Conservation (phyloP, 176 grass and related monocot genomes). For the Hordeum marinum region DNA sequence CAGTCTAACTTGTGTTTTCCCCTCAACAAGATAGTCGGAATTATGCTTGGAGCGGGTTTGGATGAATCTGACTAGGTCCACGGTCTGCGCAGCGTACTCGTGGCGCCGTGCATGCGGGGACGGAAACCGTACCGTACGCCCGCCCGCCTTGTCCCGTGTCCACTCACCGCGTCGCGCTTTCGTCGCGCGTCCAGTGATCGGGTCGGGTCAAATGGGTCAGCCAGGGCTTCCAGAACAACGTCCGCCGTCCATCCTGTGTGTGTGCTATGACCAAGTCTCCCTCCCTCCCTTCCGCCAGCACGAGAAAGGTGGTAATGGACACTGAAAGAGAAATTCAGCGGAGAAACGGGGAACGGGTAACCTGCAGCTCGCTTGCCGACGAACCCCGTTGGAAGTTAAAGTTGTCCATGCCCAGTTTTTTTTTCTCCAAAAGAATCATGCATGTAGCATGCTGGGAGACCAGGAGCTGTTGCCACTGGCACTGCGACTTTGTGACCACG, state of each 20-base stretch:
- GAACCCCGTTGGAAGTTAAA: too few relatives aligned
- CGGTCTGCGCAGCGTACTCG: not conserved
- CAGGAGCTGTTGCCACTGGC: not conserved
- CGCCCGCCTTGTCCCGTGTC: not conserved
- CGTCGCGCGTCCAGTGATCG: not conserved
- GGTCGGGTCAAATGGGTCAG: not conserved
- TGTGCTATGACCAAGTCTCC: not conserved
- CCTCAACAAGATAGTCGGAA: too few relatives aligned
- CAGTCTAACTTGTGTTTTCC: too few relatives aligned
- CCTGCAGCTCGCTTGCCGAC: not conserved
- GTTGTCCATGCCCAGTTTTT: too few relatives aligned
- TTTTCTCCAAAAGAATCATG: not conserved
- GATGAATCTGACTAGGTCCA: not conserved
- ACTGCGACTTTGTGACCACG: not conserved
- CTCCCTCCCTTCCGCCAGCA: not conserved
- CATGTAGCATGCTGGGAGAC: not conserved
- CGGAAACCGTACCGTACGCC: not conserved
- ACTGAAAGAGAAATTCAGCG: not conserved
- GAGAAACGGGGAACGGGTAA: not conserved
- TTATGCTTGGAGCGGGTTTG: not conserved
- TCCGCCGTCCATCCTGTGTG: not conserved
- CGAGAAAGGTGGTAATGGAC: not conserved
- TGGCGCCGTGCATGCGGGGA: not conserved
- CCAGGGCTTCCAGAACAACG: not conserved
- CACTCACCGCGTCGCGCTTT: not conserved